A percentile compares a stretch with the other conserved stretches of the same genome.
Conservation (phyloP, 192 early-diverging fungal species). For the Dissophora globulifera region DNA sequence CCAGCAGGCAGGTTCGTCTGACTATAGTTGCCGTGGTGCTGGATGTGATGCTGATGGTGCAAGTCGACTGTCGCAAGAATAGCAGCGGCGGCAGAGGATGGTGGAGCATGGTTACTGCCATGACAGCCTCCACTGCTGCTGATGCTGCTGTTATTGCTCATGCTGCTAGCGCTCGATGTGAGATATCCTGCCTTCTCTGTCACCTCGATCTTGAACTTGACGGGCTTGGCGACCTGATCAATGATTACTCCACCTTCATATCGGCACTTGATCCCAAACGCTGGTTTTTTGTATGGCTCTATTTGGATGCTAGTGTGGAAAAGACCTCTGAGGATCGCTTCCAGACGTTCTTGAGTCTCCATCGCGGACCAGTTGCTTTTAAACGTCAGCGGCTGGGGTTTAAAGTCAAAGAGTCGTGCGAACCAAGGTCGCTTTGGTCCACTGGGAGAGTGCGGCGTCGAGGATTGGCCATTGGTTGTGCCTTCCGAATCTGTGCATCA, state of each 20-base stretch:
- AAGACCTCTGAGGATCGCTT: slow-evolving; percentile 24
- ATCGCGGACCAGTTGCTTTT: slow-evolving; percentile 34
- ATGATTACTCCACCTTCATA: slow-evolving; percentile 44
- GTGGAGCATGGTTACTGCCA: slow-evolving; percentile 7
- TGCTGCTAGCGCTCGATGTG: slow-evolving; percentile 5
- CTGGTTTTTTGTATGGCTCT: slow-evolving; percentile 20
- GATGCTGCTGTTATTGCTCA: slow-evolving; percentile 22
- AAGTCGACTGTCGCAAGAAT: slow-evolving; percentile 23
- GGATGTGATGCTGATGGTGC: neutral
- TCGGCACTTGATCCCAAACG: slow-evolving; percentile 34
- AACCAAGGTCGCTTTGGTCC: slow-evolving; percentile 48
- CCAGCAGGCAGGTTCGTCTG: slow-evolving; percentile 5
- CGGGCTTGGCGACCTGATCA: slow-evolving; percentile 24
- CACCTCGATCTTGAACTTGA: slow-evolving; percentile 52
- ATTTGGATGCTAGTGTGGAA: slow-evolving; percentile 27
- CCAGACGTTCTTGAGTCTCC: slow-evolving; percentile 44
- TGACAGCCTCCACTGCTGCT: too few species aligned
- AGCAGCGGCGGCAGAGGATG: slow-evolving; percentile 25
- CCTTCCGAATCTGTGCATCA: slow-evolving; percentile 28
- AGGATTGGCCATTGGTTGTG: neutral
- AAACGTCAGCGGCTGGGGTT: slow-evolving; percentile 43
- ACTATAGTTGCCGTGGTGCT: slow-evolving; percentile 22
- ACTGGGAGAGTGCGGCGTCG: slow-evolving; percentile 10
- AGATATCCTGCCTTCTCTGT: slow-evolving; percentile 20
- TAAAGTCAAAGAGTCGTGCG: slow-evolving; percentile 46